Percentiles rank a stretch among this genome's conserved stretches.
Evolutionary conservation across 352 stramenopile species (phyloP).

Genomic region (Discostella stelligera): DNA sequence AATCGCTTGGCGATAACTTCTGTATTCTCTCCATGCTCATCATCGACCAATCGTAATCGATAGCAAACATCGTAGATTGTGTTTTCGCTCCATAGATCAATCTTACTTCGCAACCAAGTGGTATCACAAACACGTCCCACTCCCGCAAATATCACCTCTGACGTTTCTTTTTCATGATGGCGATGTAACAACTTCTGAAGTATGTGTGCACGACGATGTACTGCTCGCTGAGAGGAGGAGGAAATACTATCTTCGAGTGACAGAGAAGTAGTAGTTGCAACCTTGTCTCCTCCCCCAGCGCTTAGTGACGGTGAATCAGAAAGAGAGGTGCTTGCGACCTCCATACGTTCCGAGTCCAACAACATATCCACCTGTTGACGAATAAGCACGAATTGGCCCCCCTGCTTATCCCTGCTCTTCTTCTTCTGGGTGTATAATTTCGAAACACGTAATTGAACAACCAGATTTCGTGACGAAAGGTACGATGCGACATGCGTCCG

Average conservation of each 20-base stretch:
- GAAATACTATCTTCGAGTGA: conserved; percentile 32
- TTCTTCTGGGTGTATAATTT: conserved; percentile 17
- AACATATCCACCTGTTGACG: conserved; percentile 58
- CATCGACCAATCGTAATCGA: conserved; percentile 63
- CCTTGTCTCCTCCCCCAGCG: background rate
- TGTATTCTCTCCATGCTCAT: conserved; percentile 28
- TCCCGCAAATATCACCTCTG: conserved; percentile 68
- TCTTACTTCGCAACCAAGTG: conserved; percentile 52
- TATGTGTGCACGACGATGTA: conserved; percentile 61
- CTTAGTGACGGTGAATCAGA: background rate
- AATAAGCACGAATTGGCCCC: conserved; percentile 39
- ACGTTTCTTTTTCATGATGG: conserved; percentile 57
- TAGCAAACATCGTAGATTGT: conserved; percentile 65
- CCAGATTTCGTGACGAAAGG: conserved; percentile 31
- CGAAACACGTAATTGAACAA: conserved; percentile 21
- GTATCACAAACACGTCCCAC: conserved; percentile 57
- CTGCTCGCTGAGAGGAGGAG: conserved; percentile 3
- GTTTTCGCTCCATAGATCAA: conserved; percentile 54
- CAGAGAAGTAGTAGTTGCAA: conserved; percentile 6
- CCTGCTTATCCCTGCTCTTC: background rate
- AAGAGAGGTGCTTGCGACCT: conserved; percentile 10
- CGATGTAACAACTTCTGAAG: conserved; percentile 75
- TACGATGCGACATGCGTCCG: conserved; percentile 31
- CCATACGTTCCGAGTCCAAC: conserved; percentile 44
- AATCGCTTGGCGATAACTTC: conserved; percentile 12